Conservation (phyloP, 352 stramenopile genomes). For the Pythium biforme region DNA sequence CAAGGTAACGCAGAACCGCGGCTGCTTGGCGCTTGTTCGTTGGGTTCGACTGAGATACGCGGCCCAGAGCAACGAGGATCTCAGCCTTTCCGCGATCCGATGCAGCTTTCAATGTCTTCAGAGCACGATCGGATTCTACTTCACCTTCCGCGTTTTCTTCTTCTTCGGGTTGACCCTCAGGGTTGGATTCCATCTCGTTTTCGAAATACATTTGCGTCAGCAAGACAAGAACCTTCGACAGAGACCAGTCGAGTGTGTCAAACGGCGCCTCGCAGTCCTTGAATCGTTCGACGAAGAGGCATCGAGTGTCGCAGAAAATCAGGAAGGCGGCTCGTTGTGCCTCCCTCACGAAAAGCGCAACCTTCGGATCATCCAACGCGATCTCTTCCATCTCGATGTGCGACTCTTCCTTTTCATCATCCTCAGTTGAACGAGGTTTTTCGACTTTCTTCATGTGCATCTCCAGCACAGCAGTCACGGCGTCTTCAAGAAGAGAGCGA, state of each 20-base stretch:
- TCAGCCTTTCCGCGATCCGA: slow-evolving; percentile 52
- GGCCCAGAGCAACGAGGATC: slow-evolving; percentile 66
- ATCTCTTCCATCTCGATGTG: slow-evolving; percentile 67
- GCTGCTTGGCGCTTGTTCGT: slow-evolving; percentile 80
- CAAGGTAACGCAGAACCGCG: slow-evolving; percentile 66
- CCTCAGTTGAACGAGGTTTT: slow-evolving; percentile 21
- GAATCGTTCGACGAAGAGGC: slow-evolving; percentile 86
- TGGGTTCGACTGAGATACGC: slow-evolving; percentile 77
- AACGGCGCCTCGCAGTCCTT: slow-evolving; percentile 53
- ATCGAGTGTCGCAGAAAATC: slow-evolving; percentile 74
- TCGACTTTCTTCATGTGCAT: slow-evolving; percentile 69
- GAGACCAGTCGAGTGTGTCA: slow-evolving; percentile 59
- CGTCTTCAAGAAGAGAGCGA: slow-evolving; percentile 53
- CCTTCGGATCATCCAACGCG: slow-evolving; percentile 51
- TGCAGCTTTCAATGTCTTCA: slow-evolving; percentile 20
- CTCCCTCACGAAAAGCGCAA: slow-evolving; percentile 55
- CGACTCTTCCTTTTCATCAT: slow-evolving; percentile 33
- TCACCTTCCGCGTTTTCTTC: slow-evolving; percentile 30
- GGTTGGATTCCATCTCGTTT: slow-evolving; percentile 50
- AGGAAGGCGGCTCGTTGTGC: slow-evolving; percentile 71
- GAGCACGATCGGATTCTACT: slow-evolving; percentile 19
- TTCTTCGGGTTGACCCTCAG: slow-evolving; percentile 48
- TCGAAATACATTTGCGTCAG: slow-evolving; percentile 86
- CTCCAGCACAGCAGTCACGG: slow-evolving; percentile 59
- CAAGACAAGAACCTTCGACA: slow-evolving; percentile 65